phyloP scores from a whole-genome alignment of 495 filamentous ascomycete species.

The Collariella sp. region DNA sequence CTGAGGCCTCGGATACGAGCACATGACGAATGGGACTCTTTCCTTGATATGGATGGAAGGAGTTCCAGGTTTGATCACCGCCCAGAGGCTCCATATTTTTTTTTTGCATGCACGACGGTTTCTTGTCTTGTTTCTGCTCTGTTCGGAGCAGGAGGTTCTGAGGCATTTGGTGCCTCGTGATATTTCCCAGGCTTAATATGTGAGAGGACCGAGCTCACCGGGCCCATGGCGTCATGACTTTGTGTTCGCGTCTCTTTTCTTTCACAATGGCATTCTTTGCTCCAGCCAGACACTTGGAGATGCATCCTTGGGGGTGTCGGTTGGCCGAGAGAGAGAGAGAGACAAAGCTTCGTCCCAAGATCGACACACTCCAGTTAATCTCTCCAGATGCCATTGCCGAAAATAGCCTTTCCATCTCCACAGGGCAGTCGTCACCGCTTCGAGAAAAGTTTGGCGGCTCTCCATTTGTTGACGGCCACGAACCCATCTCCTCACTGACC shows the following conservation, averaged over 20 bases:
- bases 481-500: not conserved
- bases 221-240: too few relatives aligned
- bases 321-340: too few relatives aligned
- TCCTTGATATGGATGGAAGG: too few relatives aligned
- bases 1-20: too few relatives aligned
- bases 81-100: too few relatives aligned
- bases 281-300: too few relatives aligned
- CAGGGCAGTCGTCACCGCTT: not conserved
- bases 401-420: not conserved
- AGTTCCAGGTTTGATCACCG: too few relatives aligned
- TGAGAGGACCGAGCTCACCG: too few relatives aligned
- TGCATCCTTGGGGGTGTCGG: not conserved
- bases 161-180: slow-evolving; percentile 12
- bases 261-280: too few relatives aligned
- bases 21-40: too few relatives aligned
- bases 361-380: not conserved
- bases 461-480: not conserved
- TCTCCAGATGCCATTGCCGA: not conserved
- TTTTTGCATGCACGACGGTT: not conserved
- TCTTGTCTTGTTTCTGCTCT: not conserved
- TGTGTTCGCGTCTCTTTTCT: too few relatives aligned
- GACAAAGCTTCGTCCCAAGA: too few relatives aligned
- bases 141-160: slow-evolving; percentile 8
- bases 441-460: not conserved
- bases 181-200: not conserved